Evolutionary conservation across 192 early-diverging fungal genomes (phyloP).

Genomic region (Podila clonocystis): DNA sequence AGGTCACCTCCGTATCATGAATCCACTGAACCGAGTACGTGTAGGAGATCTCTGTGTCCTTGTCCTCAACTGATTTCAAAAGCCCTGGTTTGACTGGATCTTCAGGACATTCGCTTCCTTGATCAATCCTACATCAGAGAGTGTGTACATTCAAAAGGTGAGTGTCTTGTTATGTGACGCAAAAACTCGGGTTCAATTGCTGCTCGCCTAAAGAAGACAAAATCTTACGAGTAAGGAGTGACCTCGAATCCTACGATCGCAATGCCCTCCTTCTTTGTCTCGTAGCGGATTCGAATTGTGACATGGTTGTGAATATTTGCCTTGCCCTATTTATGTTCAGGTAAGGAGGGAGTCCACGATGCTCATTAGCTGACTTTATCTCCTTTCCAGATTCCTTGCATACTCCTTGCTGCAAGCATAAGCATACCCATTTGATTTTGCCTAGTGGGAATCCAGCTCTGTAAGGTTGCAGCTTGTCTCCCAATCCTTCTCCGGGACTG

Average conservation of each 20-base stretch:
- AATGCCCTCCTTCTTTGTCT: constrained; percentile 45
- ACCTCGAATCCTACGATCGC: constrained; percentile 80
- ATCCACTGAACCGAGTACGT: constrained; percentile 81
- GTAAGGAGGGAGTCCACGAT: not conserved
- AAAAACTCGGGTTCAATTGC: not conserved
- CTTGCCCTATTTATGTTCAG: constrained; percentile 26
- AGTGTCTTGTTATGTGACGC: not conserved
- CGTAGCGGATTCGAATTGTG: constrained; percentile 61
- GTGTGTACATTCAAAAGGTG: not conserved
- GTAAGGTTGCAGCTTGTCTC: constrained; percentile 52
- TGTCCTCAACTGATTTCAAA: constrained; percentile 46
- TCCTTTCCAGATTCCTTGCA: not conserved
- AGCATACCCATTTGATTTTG: constrained; percentile 50
- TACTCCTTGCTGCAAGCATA: not conserved
- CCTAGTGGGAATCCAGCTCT: constrained; percentile 71
- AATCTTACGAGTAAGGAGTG: constrained; percentile 69
- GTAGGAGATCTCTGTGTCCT: constrained; percentile 59
- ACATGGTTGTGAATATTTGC: constrained; percentile 77
- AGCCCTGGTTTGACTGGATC: constrained; percentile 44
- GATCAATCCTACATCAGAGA: constrained; percentile 20
- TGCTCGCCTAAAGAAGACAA: not conserved
- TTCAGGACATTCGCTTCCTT: constrained; percentile 34
- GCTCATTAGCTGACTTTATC: not conserved
- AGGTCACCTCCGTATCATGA: constrained; percentile 59
- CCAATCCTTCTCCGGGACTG: constrained; percentile 36